Evolutionary conservation across 805 yeast species (phyloP).

Genomic region (Candida pseudofarinosa): DNA sequence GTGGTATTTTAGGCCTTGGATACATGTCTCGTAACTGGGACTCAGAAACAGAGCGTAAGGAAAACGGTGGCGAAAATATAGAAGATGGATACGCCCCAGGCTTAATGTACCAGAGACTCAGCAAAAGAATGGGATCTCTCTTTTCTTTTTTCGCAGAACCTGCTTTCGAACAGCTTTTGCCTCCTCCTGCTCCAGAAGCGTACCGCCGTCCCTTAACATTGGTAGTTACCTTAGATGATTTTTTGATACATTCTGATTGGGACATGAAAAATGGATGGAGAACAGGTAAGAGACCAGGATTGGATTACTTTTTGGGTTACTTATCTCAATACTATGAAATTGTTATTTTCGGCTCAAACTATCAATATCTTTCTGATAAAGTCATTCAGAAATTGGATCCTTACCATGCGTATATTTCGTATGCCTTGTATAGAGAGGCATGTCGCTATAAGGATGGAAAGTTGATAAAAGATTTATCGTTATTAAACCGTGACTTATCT

Average conservation of each 20-base stretch:
- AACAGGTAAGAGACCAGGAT: constrained; percentile 98
- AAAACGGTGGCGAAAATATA: constrained; percentile 48
- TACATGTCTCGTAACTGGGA: constrained; percentile 87
- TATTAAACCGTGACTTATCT: constrained; percentile 84
- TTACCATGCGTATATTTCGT: constrained; percentile 80
- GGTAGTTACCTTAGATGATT: constrained; percentile 84
- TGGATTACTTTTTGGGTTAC: constrained; percentile 93
- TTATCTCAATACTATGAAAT: constrained; percentile 94
- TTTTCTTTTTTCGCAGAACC: constrained; percentile 90
- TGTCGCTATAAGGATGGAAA: constrained; percentile 87
- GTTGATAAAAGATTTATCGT: constrained; percentile 81
- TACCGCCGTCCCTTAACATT: constrained; percentile 90
- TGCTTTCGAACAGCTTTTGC: constrained; percentile 85
- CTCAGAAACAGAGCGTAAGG: constrained; percentile 58
- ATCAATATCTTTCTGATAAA: constrained; percentile 79
- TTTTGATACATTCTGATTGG: constrained; percentile 91
- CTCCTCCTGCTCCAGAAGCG: constrained; percentile 88
- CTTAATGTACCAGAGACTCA: constrained; percentile 64
- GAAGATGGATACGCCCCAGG: constrained; percentile 65
- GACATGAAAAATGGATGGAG: constrained; percentile 91
- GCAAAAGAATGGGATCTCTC: constrained; percentile 66
- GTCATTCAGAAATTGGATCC: constrained; percentile 91
- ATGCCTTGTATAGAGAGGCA: constrained; percentile 86
- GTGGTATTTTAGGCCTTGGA: constrained; percentile 48
- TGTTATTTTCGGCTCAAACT: constrained; percentile 82